These are phyloP conservation scores for Aspergillus bertholletiae DNA, from an alignment of 495 filamentous ascomycete genomes.

Conservation along the genomic window DNA sequence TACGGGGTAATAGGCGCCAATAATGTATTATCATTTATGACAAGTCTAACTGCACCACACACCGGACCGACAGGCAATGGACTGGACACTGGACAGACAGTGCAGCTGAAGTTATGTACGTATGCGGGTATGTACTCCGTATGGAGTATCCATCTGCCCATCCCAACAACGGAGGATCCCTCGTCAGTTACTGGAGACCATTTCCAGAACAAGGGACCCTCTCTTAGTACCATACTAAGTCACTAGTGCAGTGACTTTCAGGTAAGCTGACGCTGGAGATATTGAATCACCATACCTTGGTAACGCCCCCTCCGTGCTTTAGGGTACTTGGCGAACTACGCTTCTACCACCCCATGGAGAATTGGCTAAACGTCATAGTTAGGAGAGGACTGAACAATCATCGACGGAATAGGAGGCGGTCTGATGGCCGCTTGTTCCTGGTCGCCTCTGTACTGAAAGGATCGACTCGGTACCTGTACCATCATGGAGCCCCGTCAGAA, in stretches of 20 bases:
- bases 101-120: not conserved
- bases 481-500: not conserved
- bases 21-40: slow-evolving; percentile 15
- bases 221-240: not conserved
- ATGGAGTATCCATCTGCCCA: not conserved
- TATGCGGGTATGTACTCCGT: slow-evolving; percentile 1
- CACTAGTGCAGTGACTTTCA: not conserved
- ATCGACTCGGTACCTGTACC: not conserved
- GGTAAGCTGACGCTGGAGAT: not conserved
- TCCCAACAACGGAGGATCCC: slow-evolving; percentile 4
- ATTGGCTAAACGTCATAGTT: not conserved
- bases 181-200: slow-evolving; percentile 9
- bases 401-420: not conserved
- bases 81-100: not conserved
- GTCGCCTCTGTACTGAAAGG: not conserved
- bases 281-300: not conserved
- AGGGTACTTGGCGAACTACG: not conserved
- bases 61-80: not conserved
- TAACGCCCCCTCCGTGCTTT: too few species aligned
- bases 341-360: not conserved
- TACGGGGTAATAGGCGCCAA: slow-evolving; percentile 3
- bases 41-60: slow-evolving; percentile 14
- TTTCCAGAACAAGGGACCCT: slow-evolving; percentile 13
- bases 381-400: not conserved
- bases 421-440: not conserved